Base-by-base conservation (phyloP, 495 filamentous ascomycete species). In the Niebla homalea region DNA sequence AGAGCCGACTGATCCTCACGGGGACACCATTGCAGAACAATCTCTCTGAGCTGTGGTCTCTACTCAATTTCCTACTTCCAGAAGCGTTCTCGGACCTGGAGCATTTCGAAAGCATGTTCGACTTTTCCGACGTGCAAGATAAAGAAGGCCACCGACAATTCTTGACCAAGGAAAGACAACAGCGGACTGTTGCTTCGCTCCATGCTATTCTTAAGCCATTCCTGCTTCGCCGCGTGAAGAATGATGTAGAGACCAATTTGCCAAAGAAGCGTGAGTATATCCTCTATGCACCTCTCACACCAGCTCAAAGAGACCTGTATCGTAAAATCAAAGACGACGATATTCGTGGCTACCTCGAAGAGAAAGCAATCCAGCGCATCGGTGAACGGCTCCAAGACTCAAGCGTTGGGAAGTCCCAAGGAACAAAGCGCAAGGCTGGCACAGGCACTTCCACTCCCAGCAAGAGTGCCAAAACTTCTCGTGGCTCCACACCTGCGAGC, bases 241-340 rank as follows among this genome's bases (percentile, higher is more conserved):
- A 86, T 1, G 92, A 98, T 63, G 92, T 98, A 2, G 88, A 93
- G 60, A 81, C 78, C 18, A 74, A 82, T 43, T 67, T 98, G n/a
- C 92, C 92, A 0, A 88, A 87, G 65, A 98, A 98, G 69, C 79
- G 92, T 32, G 92, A 98, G 63, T 98, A 98, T 60, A 82, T 98
- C 18, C 67, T 98, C 5, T 97, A 85, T 52, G 89, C 92, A 4
- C 92, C 89, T 0, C 75, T 98, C 55, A 94, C 87, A 0, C 70
- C 80, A 15, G 83, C 84, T 49, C 92, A 98, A 58, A 84, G 87
- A 26, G 92, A 95, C 48, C 69, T 97, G 6, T 97, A 98, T 60
- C 81, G 86, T 39, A 86, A 80, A 21, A 87, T 95, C 49, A 76
- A 79, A 38, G 83, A 86, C 54, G 85, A 85, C 46, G 83, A 80